Evolutionary conservation across 2,329 filamentous ascomycete species (phyloP), one percentile per base, ranked within the genome.

Genomic region (Bertia moriformis): DNA sequence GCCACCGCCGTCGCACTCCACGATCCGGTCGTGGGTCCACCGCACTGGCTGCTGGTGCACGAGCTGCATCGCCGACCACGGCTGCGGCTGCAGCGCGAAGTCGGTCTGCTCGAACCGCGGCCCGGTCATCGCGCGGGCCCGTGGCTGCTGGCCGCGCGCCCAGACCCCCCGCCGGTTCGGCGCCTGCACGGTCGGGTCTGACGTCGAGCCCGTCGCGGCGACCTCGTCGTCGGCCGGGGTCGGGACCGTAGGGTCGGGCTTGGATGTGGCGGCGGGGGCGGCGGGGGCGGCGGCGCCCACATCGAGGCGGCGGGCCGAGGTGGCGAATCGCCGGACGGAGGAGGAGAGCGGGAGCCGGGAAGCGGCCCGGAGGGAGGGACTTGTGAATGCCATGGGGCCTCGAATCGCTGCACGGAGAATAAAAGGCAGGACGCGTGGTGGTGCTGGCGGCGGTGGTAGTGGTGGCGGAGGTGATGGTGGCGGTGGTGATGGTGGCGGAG

Each of bases 71-170:
- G 91, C 91, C 19, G 91, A 81, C 54, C 78, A 71, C 19, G 91
- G 83, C 65, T 81, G 83, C 46, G 91, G 91, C 91, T 96, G 55
- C 44, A 43, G 39, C 17, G 38, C 27, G 38, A 96, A 89, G 53
- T 93, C 85, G 24, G 86, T 96, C 75, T 96, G 89, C 69, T 98
- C 91, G 54, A 98, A 98, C 49, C 89, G 71, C 47, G 91, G 91
- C 30, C 91, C 91, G 30, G 78, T 77, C 89, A 98, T 98, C 39
- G 87, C 91, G 59, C 77, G 62, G 40, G 75, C 71, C 51, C 89
- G 72, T 29, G 85, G 77, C 60, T 76, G 75, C 70, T 98, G 91
- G 64, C 77, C 93, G 53, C 75, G 66, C 44, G 85, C 86, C 91
- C 91, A 98, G 43, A 85, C 71, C 4, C 63, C 73, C 43, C 67